Evolutionary conservation across 1,139 yeast genomes (phyloP), one percentile per base, ranked within the genome.

Genomic region (Blastobotrys persicus): DNA sequence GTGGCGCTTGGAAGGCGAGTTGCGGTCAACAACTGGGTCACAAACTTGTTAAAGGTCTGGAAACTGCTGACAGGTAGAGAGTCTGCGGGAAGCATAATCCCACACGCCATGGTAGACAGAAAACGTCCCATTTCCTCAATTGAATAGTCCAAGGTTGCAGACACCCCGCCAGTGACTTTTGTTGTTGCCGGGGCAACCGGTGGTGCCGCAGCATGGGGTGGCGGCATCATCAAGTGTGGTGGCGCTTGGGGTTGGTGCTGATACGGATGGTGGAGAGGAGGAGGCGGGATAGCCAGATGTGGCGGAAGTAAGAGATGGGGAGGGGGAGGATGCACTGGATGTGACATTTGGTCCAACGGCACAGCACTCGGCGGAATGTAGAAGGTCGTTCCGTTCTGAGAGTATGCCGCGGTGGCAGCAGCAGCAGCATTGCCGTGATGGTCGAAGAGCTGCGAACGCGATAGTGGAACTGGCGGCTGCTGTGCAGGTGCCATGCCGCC

Each of bases 1-100:
- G 98, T 86, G 5, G 89, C 79, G 57, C 82, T 80, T 31, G 97
- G 95, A 57, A 92, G 74, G 58, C 98, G 78, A 4, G 97, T 92
- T n/a, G 97, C 95, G 55, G 83, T 78, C 51, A 92, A 73, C 4
- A 91, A 92, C 34, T 85, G 80, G 49, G 76, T 75, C 19, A 88
- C 72, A 57, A 81, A 80, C 55, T 75, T 74, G 61, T 77, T 80
- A 65, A 86, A 85, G 40, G 79, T 31, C 35, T 17, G 44, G 35
- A 76, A 32, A 72, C 70, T 42, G 80, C 65, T 53, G 66, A 69
- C 59, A 78, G 63, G 50, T 56, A 9, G 59, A 41, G 60, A 56
- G 35, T 59, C 53, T 56, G 59, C 42, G 44, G 62, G 60, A 7
- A 58, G 59, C 65, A 81, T 73, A 68, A 81, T 75, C 11, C 83